phyloP scores from a whole-genome alignment of 805 yeast species.

The Candida ortonii region DNA sequence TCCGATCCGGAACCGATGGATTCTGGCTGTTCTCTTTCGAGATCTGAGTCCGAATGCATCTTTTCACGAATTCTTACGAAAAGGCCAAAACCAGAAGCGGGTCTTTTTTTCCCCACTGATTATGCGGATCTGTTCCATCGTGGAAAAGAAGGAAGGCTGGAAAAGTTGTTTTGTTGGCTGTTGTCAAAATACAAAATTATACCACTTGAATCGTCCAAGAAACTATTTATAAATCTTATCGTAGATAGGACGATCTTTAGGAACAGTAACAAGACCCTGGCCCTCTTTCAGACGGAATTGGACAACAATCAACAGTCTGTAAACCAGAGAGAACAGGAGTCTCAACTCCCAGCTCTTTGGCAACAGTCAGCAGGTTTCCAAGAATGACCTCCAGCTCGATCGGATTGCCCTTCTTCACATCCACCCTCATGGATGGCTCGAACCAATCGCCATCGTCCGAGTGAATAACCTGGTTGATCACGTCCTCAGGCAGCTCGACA shows the following conservation, averaged over 20 bases:
- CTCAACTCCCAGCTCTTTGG: slow-evolving; percentile 42
- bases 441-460: slow-evolving; percentile 57
- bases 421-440: slow-evolving; percentile 72
- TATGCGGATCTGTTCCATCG: too few relatives aligned
- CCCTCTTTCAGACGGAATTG: slow-evolving; percentile 63
- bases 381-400: slow-evolving; percentile 71
- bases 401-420: slow-evolving; percentile 56
- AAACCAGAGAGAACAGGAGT: slow-evolving; percentile 64
- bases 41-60: too few relatives aligned
- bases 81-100: too few relatives aligned
- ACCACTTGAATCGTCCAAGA: too few relatives aligned
- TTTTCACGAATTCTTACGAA: too few relatives aligned
- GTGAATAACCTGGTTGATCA: slow-evolving; percentile 48
- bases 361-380: slow-evolving; percentile 59
- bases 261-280: slow-evolving; percentile 44
- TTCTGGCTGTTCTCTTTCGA: too few relatives aligned
- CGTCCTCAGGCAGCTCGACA: slow-evolving; percentile 44
- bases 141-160: too few relatives aligned
- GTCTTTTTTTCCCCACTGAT: too few relatives aligned
- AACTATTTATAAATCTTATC: slow-evolving; percentile 12
- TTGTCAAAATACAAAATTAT: too few relatives aligned
- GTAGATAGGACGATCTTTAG: slow-evolving; percentile 39
- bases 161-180: too few relatives aligned
- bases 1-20: too few relatives aligned
- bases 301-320: slow-evolving; percentile 54